A percentile compares a stretch with the other conserved stretches of the same genome.
Conservation (phyloP, 2,329 filamentous ascomycete genomes). For the Aureobasidium uvarum region DNA sequence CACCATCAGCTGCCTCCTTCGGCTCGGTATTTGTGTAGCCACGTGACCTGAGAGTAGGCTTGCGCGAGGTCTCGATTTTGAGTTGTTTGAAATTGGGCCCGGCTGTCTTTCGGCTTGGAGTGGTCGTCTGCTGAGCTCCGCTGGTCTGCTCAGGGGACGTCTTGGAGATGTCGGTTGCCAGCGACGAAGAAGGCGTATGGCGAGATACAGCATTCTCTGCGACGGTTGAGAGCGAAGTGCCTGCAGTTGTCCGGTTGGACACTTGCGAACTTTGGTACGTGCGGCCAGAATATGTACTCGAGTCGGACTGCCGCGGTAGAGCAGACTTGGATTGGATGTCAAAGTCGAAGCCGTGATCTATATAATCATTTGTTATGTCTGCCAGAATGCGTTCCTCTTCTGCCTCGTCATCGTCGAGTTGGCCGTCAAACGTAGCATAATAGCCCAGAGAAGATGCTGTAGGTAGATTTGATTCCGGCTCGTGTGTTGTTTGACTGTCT, state of each 20-base stretch:
- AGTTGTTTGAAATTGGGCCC: constrained; percentile 77
- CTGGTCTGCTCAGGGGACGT: constrained; percentile 13
- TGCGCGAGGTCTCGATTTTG: constrained; percentile 74
- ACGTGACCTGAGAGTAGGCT: constrained; percentile 31
- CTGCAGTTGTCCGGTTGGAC: constrained; percentile 68
- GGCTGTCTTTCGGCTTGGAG: constrained; percentile 70
- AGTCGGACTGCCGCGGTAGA: constrained; percentile 75
- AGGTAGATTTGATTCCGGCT: not conserved
- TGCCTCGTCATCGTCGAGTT: constrained; percentile 41
- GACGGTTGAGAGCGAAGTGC: constrained; percentile 68
- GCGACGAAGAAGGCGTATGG: constrained; percentile 17
- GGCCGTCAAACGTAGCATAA: not conserved
- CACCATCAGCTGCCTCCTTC: not conserved
- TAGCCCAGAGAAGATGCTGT: not conserved
- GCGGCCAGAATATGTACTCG: constrained; percentile 71
- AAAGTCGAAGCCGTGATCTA: constrained; percentile 73
- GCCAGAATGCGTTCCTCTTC: constrained; percentile 63
- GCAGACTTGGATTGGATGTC: constrained; percentile 65
- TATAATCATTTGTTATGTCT: constrained; percentile 81
- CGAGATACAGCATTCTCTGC: constrained; percentile 51
- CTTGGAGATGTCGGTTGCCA: constrained; percentile 14
- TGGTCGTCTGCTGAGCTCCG: constrained; percentile 7
- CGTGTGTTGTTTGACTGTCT: not conserved
- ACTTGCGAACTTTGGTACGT: constrained; percentile 75
- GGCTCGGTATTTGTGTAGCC: constrained; percentile 21